Conservation (phyloP, 768 basidiomycete genomes). For the Agaricus subrufescens region DNA sequence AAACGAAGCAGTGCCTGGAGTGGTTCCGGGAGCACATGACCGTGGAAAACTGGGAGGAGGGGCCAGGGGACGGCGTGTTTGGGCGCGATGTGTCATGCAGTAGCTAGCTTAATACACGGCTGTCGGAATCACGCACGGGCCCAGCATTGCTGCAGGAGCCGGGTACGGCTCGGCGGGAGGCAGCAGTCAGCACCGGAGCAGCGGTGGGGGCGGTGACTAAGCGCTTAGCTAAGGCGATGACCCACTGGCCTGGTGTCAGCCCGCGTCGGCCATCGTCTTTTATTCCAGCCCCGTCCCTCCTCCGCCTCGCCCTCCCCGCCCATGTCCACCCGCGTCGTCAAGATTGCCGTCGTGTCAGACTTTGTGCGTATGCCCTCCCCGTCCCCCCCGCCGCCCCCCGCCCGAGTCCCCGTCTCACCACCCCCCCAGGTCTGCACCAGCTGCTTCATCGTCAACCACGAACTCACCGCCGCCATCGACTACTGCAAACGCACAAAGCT, state of each 20-base stretch:
- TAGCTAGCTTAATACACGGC: too few relatives aligned
- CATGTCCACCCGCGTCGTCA: slow-evolving; percentile 41
- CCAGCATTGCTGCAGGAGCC: background rate
- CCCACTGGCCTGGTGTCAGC: slow-evolving; percentile 9
- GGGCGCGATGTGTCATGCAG: background rate
- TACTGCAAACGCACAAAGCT: slow-evolving; percentile 45
- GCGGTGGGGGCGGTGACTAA: background rate
- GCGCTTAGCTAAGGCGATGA: slow-evolving; percentile 2
- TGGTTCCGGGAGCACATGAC: slow-evolving; percentile 22
- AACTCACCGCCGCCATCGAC: slow-evolving; percentile 44
- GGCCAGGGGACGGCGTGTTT: background rate
- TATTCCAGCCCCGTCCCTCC: slow-evolving; percentile 11
- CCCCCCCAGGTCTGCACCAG: slow-evolving; percentile 40
- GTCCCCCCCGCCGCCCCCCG: slow-evolving; percentile 6
- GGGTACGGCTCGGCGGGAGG: background rate
- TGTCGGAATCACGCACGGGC: too few relatives aligned
- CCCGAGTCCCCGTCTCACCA: slow-evolving; percentile 7
- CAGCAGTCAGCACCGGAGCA: background rate
- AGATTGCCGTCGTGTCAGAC: slow-evolving; percentile 45
- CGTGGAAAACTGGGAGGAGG: slow-evolving; percentile 24
- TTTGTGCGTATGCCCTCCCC: slow-evolving; percentile 29
- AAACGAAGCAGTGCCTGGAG: slow-evolving; percentile 23
- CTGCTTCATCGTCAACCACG: slow-evolving; percentile 50
- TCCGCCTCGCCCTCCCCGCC: background rate
- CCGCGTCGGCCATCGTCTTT: slow-evolving; percentile 21